Conservation (phyloP, 345 rosid species). For the Syzygium aromaticum region DNA sequence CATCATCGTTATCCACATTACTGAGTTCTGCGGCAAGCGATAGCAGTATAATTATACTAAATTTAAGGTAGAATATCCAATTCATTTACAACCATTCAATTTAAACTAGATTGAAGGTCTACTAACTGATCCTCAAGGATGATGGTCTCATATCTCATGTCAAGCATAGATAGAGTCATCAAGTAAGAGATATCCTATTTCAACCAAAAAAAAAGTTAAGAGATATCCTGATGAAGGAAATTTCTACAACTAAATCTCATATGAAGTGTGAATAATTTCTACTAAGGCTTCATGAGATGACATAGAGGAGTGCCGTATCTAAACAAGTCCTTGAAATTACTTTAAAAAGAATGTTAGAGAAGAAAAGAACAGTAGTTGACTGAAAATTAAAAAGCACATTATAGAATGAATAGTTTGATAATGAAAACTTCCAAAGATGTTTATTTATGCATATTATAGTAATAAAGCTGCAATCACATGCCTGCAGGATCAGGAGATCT, state of each 20-base stretch:
- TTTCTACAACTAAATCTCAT: not conserved
- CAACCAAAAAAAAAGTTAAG: too few species aligned
- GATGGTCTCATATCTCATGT: not conserved
- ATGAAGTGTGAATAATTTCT: not conserved
- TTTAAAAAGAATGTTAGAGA: not conserved
- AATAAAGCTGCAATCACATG: not conserved
- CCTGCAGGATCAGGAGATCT: conserved; percentile 28
- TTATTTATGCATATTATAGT: not conserved
- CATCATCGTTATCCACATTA: conserved; percentile 17
- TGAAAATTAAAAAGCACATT: not conserved
- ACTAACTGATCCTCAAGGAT: not conserved
- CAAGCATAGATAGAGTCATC: not conserved
- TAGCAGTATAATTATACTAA: conserved; percentile 5
- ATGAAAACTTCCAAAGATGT: not conserved
- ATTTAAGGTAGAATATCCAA: not conserved
- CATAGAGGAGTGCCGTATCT: not conserved
- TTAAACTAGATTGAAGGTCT: not conserved
- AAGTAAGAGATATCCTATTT: not conserved
- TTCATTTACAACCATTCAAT: not conserved
- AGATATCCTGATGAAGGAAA: not conserved
- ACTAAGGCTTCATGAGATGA: not conserved
- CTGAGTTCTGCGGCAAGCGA: conserved; percentile 14
- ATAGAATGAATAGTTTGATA: not conserved
- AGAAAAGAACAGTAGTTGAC: not conserved
- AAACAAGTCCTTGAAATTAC: not conserved